Evolutionary conservation across 345 rosid species (phyloP), one percentile per base, ranked within the genome.

Genomic region (Clausena lansium): DNA sequence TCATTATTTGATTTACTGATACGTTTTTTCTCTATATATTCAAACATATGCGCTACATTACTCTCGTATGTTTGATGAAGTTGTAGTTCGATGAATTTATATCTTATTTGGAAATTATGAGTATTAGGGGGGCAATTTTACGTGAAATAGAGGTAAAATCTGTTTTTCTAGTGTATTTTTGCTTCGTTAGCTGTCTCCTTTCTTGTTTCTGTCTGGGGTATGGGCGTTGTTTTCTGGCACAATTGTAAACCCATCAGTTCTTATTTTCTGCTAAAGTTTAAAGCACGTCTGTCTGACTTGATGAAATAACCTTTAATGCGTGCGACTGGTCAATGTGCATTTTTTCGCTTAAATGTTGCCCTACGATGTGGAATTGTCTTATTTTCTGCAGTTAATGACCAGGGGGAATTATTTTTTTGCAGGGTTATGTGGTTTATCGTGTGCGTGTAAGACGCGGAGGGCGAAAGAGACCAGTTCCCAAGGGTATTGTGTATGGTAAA

Each of bases 391-490:
- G 14, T n/a, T 64, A 5, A 64, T 75, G 74, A 38, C 77, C 66
- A 10, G 30, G 52, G 5, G 63, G 28, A 59, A n/a, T 19, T 54
- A 58, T 71, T 17, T 13, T 33, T 57, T 20, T 73, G 9, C 61
- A 93, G 97, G 97, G 97, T 22, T 88, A 84, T 82, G 94, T 93
- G 25, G 80, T 93, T 6, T 91, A 93, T 81, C 94, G 97, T 71
- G 90, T 90, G 19, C 94, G 97, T 79, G 97, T 93, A 0, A 91
- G 97, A 57, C 95, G 97, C 76, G 97, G 97, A 67, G 97, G 97
- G 30, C 86, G 97, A 67, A 92, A 91, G 89, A 89, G 97, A 82
- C 97, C 93, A 1, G 95, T 93, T 69, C 88, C 95, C 6, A 92
- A 91, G 86, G 97, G 95, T 89, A 92, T 92, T 68, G 97, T 92